Evolutionary conservation across 2,329 filamentous ascomycete genomes (phyloP).

Genomic region (Lachnellula arida): DNA sequence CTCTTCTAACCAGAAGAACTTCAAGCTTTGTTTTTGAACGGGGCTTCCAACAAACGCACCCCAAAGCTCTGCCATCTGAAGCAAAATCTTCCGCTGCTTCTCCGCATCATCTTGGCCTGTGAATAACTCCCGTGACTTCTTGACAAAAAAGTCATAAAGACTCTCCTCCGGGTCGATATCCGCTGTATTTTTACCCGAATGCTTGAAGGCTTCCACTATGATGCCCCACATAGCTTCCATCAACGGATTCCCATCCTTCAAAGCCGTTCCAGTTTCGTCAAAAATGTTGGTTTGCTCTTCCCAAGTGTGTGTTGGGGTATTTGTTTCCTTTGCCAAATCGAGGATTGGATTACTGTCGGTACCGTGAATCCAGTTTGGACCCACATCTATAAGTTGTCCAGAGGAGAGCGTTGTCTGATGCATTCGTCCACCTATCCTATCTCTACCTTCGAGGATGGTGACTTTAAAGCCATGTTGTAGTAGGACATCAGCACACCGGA

Average conservation of each 20-base stretch:
- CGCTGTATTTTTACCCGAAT: slow-evolving; percentile 46
- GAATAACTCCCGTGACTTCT: slow-evolving; percentile 43
- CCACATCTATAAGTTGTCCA: slow-evolving; percentile 25
- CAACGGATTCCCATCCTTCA: slow-evolving; percentile 24
- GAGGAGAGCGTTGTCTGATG: slow-evolving; percentile 24
- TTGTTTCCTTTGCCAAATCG: slow-evolving; percentile 46
- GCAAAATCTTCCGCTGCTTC: slow-evolving; percentile 35
- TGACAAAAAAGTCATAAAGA: slow-evolving; percentile 49
- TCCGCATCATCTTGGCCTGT: slow-evolving; percentile 29
- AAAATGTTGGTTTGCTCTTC: slow-evolving; percentile 43
- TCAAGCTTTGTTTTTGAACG: slow-evolving; percentile 47
- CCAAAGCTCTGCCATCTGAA: slow-evolving; percentile 41
- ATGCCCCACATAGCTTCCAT: slow-evolving; percentile 46
- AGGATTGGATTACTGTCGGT: slow-evolving; percentile 44
- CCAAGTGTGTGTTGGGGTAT: slow-evolving; percentile 42
- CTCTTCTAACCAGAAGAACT: slow-evolving; percentile 54
- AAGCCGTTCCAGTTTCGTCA: slow-evolving; percentile 31
- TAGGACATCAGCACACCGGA: slow-evolving; percentile 52
- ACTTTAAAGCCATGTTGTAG: slow-evolving; percentile 48
- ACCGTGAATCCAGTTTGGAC: slow-evolving; percentile 33
- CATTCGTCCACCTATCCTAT: slow-evolving; percentile 47
- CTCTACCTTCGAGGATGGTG: slow-evolving; percentile 52
- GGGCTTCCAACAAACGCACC: slow-evolving; percentile 49
- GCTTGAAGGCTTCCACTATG: slow-evolving; percentile 47
- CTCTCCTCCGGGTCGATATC: slow-evolving; percentile 44